Base-by-base conservation (phyloP, 2,329 filamentous ascomycete species). In the Ophiostoma perfectum region DNA sequence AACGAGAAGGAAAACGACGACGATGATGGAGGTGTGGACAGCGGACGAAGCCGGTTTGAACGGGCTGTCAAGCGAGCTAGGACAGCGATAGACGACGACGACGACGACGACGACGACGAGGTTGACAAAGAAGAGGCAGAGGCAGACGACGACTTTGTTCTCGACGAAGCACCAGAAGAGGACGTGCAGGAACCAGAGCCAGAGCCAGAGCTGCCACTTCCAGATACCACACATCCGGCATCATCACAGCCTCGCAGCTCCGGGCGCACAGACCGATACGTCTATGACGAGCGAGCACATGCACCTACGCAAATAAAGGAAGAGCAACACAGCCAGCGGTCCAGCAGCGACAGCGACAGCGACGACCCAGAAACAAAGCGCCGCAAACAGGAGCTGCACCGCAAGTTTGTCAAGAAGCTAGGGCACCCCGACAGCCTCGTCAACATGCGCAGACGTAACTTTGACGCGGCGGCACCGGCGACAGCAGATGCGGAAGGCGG, bases 321-420 rank as follows among this genome's bases (percentile, higher is more conserved):
- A 27, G 44, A 12, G 44, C 14, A 55, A 69, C 58, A 44, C 8
- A 55, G 38, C 41, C 27, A 49, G 27, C 14, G 18, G n/a, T 5
- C 38, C 12, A 9, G 58, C 58, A 62, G 58, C 60, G 39, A 39
- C 39, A 42, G 36, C 39, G 38, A 49, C 11, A 49, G 11, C 11
- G 77, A 79, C 16, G 73, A 74, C 49, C 39, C 65, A 3, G 76
- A 78, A 75, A 70, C 75, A 62, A 83, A 67, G 52, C 60, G 66
- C 45, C 64, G 64, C 64, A 93, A 90, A 75, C 86, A 90, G 69
- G 87, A 87, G 65, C 80, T 97, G 38, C 95, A 97, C 76, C 83
- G 85, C 70, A 90, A 88, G 73, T 99, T 98, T 75, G 90, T 98
- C 44, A 91, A 91, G 81, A 97, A 94, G 77, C 85, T 99, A 2